phyloP scores from a whole-genome alignment of 768 basidiomycete species.

The Boletus edulis region DNA sequence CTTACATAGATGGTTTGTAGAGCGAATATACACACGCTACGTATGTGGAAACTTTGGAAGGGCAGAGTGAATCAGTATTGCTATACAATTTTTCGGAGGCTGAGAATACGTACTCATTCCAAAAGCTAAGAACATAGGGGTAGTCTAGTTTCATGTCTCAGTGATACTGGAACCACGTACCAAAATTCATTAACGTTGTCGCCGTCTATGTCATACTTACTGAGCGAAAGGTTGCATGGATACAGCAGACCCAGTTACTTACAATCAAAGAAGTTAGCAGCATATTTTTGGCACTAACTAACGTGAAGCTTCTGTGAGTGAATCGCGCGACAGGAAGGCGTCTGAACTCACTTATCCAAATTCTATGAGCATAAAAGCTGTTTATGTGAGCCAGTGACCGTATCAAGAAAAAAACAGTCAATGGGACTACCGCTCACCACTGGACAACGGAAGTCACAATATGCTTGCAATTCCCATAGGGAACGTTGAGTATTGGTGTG shows the following conservation, averaged over 20 bases:
- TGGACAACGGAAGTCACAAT: slow-evolving; percentile 5
- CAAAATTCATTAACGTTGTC: slow-evolving; percentile 3
- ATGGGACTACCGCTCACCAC: slow-evolving; percentile 5
- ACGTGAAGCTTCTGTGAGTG: neutral
- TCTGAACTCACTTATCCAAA: slow-evolving; percentile 12
- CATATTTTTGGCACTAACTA: slow-evolving; percentile 7
- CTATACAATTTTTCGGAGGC: no score
- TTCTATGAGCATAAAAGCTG: slow-evolving; percentile 12
- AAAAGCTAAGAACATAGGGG: neutral
- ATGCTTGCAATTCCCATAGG: neutral
- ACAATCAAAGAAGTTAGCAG: slow-evolving; percentile 6
- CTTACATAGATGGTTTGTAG: no score
- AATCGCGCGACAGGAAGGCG: no score
- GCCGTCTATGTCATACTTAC: neutral
- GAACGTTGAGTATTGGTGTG: neutral
- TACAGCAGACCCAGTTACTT: neutral
- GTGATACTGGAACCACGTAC: neutral
- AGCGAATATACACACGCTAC: neutral
- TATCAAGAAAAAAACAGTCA: neutral
- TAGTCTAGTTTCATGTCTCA: neutral
- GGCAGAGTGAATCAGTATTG: neutral
- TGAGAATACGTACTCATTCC: slow-evolving; percentile 5
- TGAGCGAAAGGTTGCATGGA: neutral
- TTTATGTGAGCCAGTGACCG: neutral
- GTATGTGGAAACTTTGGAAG: neutral